Conservation (phyloP, 2,329 filamentous ascomycete genomes). For the Clonostachys sp. region DNA sequence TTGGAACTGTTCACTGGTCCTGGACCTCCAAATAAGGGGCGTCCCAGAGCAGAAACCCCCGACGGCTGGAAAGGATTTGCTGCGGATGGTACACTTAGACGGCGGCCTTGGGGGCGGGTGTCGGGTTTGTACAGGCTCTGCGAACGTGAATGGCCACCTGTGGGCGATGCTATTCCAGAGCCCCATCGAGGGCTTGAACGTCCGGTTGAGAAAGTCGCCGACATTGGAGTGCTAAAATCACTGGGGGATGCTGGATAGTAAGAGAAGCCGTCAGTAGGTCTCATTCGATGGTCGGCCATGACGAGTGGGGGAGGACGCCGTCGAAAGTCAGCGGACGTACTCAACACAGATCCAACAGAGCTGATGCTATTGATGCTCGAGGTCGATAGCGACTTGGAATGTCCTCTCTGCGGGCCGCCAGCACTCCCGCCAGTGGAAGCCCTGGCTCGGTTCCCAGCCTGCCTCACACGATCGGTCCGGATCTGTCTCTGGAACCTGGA, state of each 20-base stretch:
- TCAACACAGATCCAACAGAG: slow-evolving; percentile 63
- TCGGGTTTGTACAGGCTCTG: slow-evolving; percentile 66
- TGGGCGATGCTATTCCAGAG: slow-evolving; percentile 66
- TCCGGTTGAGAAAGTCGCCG: slow-evolving; percentile 73
- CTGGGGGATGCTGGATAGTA: slow-evolving; percentile 65
- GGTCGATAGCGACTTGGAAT: slow-evolving; percentile 79
- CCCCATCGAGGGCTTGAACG: slow-evolving; percentile 74
- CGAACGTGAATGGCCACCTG: slow-evolving; percentile 62
- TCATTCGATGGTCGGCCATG: slow-evolving; percentile 69
- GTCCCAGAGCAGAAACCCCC: slow-evolving; percentile 49
- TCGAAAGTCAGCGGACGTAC: slow-evolving; percentile 60
- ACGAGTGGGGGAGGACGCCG: slow-evolving; percentile 77
- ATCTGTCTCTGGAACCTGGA: slow-evolving; percentile 91
- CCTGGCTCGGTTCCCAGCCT: slow-evolving; percentile 66
- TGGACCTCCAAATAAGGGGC: slow-evolving; percentile 47
- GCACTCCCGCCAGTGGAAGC: slow-evolving; percentile 74
- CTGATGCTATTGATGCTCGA: slow-evolving; percentile 79
- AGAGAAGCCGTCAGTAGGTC: slow-evolving; percentile 56
- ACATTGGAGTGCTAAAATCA: slow-evolving; percentile 78
- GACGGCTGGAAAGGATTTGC: slow-evolving; percentile 70
- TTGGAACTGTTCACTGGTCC: slow-evolving; percentile 51
- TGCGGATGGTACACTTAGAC: slow-evolving; percentile 77
- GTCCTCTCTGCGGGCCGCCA: slow-evolving; percentile 67
- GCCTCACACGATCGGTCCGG: slow-evolving; percentile 77
- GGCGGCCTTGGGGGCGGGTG: slow-evolving; percentile 62